A percentile compares a stretch with the other conserved stretches of the same genome.
These are phyloP conservation scores for Microcera coccophila DNA, from an alignment of 2,329 filamentous ascomycete species.

Conservation along the genomic window DNA sequence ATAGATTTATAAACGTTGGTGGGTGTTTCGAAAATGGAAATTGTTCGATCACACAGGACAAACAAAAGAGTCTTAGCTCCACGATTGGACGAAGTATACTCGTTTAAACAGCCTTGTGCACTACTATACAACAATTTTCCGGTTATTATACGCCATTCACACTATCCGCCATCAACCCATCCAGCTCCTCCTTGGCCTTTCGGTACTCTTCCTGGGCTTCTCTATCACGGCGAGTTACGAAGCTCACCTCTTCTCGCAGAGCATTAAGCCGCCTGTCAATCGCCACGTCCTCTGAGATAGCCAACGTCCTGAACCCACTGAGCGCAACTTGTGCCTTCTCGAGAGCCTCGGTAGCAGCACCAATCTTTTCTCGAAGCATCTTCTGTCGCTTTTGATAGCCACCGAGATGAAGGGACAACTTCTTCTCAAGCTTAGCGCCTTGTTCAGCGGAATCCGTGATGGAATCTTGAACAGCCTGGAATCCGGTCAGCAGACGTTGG, in stretches of 20 bases:
- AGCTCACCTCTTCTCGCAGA: slow-evolving; percentile 77
- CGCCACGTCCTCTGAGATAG: slow-evolving; percentile 75
- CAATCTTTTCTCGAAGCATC: slow-evolving; percentile 73
- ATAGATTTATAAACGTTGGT: not conserved
- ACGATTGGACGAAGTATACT: no score
- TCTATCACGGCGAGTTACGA: slow-evolving; percentile 75
- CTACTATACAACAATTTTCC: not conserved
- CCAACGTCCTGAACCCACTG: slow-evolving; percentile 69
- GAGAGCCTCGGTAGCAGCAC: slow-evolving; percentile 68
- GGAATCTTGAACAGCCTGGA: slow-evolving; percentile 64
- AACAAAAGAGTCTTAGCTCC: no score
- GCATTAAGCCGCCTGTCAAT: slow-evolving; percentile 67
- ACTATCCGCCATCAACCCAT: slow-evolving; percentile 45
- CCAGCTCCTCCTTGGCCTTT: slow-evolving; percentile 71
- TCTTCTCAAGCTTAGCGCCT: slow-evolving; percentile 89
- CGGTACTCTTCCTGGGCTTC: slow-evolving; percentile 88
- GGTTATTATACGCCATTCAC: slow-evolving; percentile 38
- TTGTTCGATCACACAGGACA: not conserved
- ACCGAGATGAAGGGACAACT: slow-evolving; percentile 78
- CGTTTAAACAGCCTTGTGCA: not conserved
- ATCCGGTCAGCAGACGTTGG: slow-evolving; percentile 14
- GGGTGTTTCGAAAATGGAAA: not conserved
- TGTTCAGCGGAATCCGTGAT: slow-evolving; percentile 72
- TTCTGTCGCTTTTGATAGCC: slow-evolving; percentile 87
- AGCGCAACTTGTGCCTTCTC: slow-evolving; percentile 69